Base-by-base conservation (phyloP, 73 alveolate genomes). In the Paramecium pentaurelia region DNA sequence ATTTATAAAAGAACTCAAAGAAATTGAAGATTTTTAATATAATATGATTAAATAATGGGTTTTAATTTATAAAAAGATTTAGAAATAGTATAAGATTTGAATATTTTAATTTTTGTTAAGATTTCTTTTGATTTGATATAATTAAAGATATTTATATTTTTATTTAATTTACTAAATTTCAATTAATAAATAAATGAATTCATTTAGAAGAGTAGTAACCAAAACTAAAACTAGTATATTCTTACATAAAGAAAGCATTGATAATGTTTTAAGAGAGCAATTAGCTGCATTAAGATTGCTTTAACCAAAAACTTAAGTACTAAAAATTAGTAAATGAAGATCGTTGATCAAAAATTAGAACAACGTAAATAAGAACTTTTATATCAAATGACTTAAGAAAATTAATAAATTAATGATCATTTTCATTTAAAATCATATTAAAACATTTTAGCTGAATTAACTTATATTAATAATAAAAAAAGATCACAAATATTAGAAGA, bases 281-380 rank as follows among this genome's bases (percentile, higher is more conserved):
- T 64, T 64, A n/a, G 84, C 84, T 64, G 84, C 84, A 64, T 64
- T 64, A 64, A 64, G 84, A 64, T 64, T 2, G 84, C 84, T 64
- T 64, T 34, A 64, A 34, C 84, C 84, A 64, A 64, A 64, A 64
- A 64, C 84, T 32, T 51, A 64, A 64, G 84, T 64, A 64, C 84
- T 64, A 28, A 64, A 54, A 54, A 32, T 34, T 64, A 28, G 47
- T 64, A 32, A 22, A 64, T 32, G 47, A 64, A 64, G 84, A 64
- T 64, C 84, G 84, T 64, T 64, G 84, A 64, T 64, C 84, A 64
- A 64, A 64, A 64, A 64, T 11, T 64, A 64, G 84, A 64, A 28
- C 30, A 64, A 34, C 42, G 84, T 12, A 64, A 64, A 64, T 28
- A 32, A 64, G 84, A 64, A 64, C 84, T 64, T 4, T 34, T 64